Conservation (phyloP, 148 eudicot species). For the Mesembryanthemum crystallinum region DNA sequence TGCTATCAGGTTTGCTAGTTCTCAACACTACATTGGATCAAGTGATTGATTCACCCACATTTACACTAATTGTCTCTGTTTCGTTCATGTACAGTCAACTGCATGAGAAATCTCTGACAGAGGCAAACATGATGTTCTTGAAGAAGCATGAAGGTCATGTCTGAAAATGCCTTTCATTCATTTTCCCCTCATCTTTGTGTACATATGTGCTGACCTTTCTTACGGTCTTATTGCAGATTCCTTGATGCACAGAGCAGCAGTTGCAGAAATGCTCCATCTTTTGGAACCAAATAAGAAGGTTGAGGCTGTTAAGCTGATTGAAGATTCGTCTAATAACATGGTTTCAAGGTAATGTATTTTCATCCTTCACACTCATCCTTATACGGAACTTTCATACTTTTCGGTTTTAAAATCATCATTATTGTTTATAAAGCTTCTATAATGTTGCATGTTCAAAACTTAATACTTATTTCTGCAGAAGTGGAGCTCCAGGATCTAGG, state of each 20-base stretch:
- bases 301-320: conserved; percentile 71
- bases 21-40: background rate
- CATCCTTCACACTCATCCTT: background rate
- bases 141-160: conserved; percentile 71
- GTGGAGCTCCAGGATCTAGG: conserved; percentile 52
- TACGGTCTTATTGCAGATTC: conserved; percentile 51
- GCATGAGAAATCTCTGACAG: conserved; percentile 64
- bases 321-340: conserved; percentile 55
- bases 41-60: background rate
- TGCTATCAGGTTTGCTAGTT: conserved; percentile 57
- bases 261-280: conserved; percentile 76
- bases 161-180: conserved; percentile 6
- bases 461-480: conserved; percentile 30
- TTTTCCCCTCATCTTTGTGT: background rate
- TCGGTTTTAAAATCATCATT: background rate
- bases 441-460: background rate
- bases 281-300: conserved; percentile 70
- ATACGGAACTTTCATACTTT: background rate
- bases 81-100: conserved; percentile 52
- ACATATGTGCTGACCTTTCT: conserved; percentile 5
- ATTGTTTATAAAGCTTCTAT: background rate
- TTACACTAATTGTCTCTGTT: conserved; percentile 7
- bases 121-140: conserved; percentile 71
- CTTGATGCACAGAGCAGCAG: conserved; percentile 90
- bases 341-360: conserved; percentile 48